Evolutionary conservation across 2,329 filamentous ascomycete genomes (phyloP).

Genomic region (Fusarium anthophilum): DNA sequence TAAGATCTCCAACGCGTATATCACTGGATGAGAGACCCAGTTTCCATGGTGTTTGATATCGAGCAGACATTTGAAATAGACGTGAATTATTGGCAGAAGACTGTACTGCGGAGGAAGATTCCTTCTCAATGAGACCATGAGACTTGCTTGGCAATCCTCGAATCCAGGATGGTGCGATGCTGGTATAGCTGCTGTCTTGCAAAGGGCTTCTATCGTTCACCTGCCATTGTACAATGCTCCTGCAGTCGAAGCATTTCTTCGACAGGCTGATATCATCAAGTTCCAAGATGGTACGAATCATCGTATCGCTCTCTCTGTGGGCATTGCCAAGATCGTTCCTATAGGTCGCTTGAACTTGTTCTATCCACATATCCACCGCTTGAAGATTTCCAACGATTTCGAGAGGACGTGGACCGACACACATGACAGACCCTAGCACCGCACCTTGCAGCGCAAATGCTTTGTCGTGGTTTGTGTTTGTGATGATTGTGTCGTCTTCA

Average conservation of each 20-base stretch:
- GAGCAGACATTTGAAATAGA: background rate
- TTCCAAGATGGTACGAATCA: background rate
- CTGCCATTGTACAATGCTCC: background rate
- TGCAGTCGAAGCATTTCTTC: background rate
- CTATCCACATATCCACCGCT: background rate
- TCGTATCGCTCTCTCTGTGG: background rate
- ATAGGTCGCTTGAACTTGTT: background rate
- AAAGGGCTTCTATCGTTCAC: accelerated
- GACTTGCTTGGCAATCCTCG: background rate
- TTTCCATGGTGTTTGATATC: accelerated
- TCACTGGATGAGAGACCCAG: background rate
- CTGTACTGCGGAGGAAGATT: accelerated
- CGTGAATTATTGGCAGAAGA: background rate
- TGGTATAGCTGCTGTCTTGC: accelerated
- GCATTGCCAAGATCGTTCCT: background rate
- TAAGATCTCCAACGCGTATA: background rate
- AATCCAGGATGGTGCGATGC: background rate
- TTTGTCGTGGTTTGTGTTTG: background rate
- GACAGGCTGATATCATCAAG: background rate
- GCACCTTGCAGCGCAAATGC: background rate
- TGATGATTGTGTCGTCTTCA: background rate
- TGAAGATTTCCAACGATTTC: background rate
- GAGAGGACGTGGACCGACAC: background rate
- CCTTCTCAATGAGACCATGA: no score
- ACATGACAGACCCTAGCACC: background rate